Base-by-base conservation (phyloP, 1,284 basidiomycete species). In the Cryptococcus sp. region DNA sequence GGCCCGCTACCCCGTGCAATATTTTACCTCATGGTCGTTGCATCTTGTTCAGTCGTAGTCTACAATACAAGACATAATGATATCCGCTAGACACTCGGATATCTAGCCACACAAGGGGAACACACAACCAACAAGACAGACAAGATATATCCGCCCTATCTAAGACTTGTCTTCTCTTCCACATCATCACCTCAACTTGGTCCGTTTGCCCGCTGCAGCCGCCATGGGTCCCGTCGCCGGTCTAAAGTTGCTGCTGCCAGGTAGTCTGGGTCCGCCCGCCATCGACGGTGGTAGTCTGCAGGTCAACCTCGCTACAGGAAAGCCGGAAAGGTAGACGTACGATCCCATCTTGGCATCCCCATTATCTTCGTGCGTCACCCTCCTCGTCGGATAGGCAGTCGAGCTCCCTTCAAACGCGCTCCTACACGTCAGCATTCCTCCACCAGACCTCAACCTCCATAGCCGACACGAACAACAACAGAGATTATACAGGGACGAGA, bases 291-390 rank as follows among this genome's bases (percentile, higher is more conserved):
- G 68, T 32, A 69, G 52, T 16, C 68, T 71, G 40, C 44, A n/a
- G 44, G 37, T 31, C 37, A 48, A 48, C 26, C 41, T 19, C 24
- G 25, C 21, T 21, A 24, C 25, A 33, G 10, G 24, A 14, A 22
- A 12, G 21, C n/a, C 5, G 6, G 5, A 4, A 7, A 12, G 32
- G 18, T 16, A 10, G 2, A 71, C 70, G 57, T 47, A 72, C 66
- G 69, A 69, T 48, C 70, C 71, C 72, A 74, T 74, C 57, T 74
- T 74, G 18, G 71, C 62, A 52, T 74, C 72, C 4, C 72, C 75
- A 31, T 75, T 71, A 46, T 78, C 76, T 60, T 79, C 78, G 59
- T 78, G 76, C 7, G 77, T 76, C 2, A 79, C 76, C 16, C 77
- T 53, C 16, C 77, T 56, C 4, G 68, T 66, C 4, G 77, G 77